Evolutionary conservation across 1,284 basidiomycete genomes (phyloP).

Genomic region (Cystobasidiaceae sp.): DNA sequence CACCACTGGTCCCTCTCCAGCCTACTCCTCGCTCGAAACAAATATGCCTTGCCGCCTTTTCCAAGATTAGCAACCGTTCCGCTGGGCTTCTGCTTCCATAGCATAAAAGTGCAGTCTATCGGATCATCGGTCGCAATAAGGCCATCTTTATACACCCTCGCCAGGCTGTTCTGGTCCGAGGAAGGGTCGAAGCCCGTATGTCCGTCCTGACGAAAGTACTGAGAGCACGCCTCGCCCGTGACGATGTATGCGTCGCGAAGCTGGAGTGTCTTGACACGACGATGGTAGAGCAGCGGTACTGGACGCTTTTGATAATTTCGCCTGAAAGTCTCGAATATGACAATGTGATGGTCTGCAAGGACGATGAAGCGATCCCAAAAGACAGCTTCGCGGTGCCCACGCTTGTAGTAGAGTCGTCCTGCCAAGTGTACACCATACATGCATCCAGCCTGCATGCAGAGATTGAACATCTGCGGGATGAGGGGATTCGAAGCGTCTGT

Average conservation of each 20-base stretch:
- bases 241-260: slow-evolving; percentile 39
- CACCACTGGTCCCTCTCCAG: slow-evolving; percentile 29
- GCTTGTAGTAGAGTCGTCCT: slow-evolving; percentile 37
- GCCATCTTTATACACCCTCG: slow-evolving; percentile 39
- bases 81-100: slow-evolving; percentile 28
- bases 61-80: slow-evolving; percentile 29
- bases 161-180: slow-evolving; percentile 31
- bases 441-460: slow-evolving; percentile 36
- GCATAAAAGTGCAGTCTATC: slow-evolving; percentile 39
- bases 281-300: slow-evolving; percentile 34
- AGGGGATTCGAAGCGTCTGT: slow-evolving; percentile 27
- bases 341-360: slow-evolving; percentile 29
- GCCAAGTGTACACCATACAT: slow-evolving; percentile 28
- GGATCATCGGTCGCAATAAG: slow-evolving; percentile 36
- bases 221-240: slow-evolving; percentile 32
- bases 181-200: slow-evolving; percentile 31
- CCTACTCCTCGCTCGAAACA: slow-evolving; percentile 38
- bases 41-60: slow-evolving; percentile 1
- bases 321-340: neutral
- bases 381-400: slow-evolving; percentile 33
- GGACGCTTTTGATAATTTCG: slow-evolving; percentile 27
- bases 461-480: slow-evolving; percentile 35
- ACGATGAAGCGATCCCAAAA: slow-evolving; percentile 36
- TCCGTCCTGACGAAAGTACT: slow-evolving; percentile 17
- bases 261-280: slow-evolving; percentile 20